Base-by-base conservation (phyloP, 1,284 basidiomycete species). In the Pholiota adiposa region DNA sequence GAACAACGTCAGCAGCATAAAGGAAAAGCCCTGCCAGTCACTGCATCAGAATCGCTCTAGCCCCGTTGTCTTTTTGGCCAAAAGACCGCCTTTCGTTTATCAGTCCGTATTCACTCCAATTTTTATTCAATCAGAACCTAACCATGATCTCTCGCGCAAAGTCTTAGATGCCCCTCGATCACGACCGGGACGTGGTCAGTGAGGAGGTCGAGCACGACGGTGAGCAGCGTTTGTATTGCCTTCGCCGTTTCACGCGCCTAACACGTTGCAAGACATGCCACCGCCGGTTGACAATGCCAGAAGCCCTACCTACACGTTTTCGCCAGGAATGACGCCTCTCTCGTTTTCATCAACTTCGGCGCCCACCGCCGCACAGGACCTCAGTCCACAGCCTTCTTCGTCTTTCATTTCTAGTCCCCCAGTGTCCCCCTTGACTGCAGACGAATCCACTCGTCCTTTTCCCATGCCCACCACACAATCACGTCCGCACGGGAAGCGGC, bases 401-500 rank as follows among this genome's bases (percentile, higher is more conserved):
- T 62, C 66, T 54, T 48, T 62, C 52, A 38, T 58, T 61, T 66
- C 63, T 41, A 69, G 60, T 43, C 64, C 64, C 56, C 59, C 66
- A 55, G 40, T 65, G 19, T 65, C 69, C 29, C 63, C 65, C 41
- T 59, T 63, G 36, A 63, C 63, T 16, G 54, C 65, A 57, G 63
- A 62, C 48, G 64, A 63, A 33, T 51, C 63, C 23, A 51, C 60
- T 7, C 61, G 62, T 21, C 49, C 63, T 21, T 61, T 59, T 48
- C 54, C 59, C 49, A 57, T 58, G 44, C 55, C 62, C 31, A 58
- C 56, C 25, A 33, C 55, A 19, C 56, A 59, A 34, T 33, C 69
- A 12, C 74, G 72, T 43, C 72, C 72, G 31, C 74, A 76, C 61
- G 72, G 70, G 44, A 77, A 74, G 67, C 73, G 73, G 59, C 73